A percentile compares a stretch with the other conserved stretches of the same genome.
These are phyloP conservation scores for Wickerhamiella musiphila DNA, from an alignment of 805 yeast species.

Conservation along the genomic window DNA sequence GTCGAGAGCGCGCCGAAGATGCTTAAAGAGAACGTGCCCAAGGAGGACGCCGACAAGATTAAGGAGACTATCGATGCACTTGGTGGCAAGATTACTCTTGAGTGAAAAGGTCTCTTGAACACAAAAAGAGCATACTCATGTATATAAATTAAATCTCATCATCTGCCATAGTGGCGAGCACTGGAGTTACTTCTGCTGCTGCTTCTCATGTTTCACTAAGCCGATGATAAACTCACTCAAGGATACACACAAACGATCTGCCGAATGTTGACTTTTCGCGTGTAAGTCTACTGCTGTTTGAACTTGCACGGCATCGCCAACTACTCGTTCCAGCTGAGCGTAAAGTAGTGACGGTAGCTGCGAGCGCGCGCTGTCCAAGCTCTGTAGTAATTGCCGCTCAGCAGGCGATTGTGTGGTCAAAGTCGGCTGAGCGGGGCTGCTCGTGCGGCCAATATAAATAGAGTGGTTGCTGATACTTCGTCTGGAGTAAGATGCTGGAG, in stretches of 20 bases:
- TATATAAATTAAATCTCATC: not conserved
- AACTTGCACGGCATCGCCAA: not conserved
- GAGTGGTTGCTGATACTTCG: not conserved
- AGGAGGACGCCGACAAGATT: conserved; percentile 96
- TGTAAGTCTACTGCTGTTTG: not conserved
- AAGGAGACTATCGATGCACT: conserved; percentile 81
- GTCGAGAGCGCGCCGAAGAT: conserved; percentile 96
- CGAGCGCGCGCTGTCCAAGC: not conserved
- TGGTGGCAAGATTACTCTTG: conserved; percentile 86
- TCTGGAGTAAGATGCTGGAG: not conserved
- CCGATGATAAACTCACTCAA: conserved; percentile 2
- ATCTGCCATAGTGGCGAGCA: too few species aligned
- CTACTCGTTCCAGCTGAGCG: conserved; percentile 1
- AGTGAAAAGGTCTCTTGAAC: conserved; percentile 28
- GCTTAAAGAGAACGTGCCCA: conserved; percentile 85
- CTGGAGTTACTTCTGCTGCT: not conserved
- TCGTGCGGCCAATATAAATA: not conserved
- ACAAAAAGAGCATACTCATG: not conserved
- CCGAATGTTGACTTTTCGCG: not conserved
- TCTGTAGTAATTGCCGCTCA: conserved; percentile 2
- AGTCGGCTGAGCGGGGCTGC: not conserved
- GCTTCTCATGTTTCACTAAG: not conserved
- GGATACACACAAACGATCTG: conserved; percentile 2
- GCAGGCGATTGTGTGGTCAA: conserved; percentile 2
- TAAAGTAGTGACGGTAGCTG: not conserved